These are phyloP conservation scores for Fonsecaea multimorphosa DNA, from an alignment of 2,329 filamentous ascomycete genomes.

Conservation along the genomic window DNA sequence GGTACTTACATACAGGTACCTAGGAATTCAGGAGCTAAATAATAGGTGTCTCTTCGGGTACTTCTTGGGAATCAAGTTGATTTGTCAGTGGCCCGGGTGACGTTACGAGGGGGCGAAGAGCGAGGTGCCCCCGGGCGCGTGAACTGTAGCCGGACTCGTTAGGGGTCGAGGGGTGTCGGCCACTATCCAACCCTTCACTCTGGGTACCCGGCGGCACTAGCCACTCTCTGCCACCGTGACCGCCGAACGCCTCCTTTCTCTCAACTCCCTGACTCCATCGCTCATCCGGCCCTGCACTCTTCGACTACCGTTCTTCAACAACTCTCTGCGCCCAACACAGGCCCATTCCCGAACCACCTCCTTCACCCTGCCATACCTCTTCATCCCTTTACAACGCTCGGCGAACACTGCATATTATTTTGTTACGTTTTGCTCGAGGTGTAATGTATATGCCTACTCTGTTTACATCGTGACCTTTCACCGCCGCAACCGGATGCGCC, in stretches of 20 bases:
- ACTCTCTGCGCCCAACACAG: not conserved
- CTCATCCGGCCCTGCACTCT: not conserved
- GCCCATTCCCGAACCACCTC: conserved; percentile 3
- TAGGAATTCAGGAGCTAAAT: not conserved
- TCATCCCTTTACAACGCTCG: conserved; percentile 3
- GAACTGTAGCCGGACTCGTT: not conserved
- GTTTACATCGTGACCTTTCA: conserved; percentile 16
- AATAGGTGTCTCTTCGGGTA: not conserved
- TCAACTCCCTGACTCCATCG: conserved; percentile 1
- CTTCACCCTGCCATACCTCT: not conserved
- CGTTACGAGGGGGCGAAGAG: not conserved
- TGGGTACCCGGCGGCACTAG: not conserved
- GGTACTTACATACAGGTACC: not conserved
- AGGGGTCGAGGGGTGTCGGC: not conserved
- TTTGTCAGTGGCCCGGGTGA: not conserved
- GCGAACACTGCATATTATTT: conserved; percentile 12
- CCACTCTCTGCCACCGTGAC: conserved; percentile 5
- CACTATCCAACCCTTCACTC: not conserved
- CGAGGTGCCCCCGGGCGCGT: not conserved
- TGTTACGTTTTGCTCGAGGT: not conserved
- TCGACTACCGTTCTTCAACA: conserved; percentile 3
- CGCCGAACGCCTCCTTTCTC: conserved; percentile 8
- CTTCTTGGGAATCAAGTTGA: not conserved
- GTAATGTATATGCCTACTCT: conserved; percentile 3
- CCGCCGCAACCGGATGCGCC: conserved; percentile 21